Evolutionary conservation across 768 basidiomycete species (phyloP), one percentile per base, ranked within the genome.

Genomic region (Lactarius vividus): DNA sequence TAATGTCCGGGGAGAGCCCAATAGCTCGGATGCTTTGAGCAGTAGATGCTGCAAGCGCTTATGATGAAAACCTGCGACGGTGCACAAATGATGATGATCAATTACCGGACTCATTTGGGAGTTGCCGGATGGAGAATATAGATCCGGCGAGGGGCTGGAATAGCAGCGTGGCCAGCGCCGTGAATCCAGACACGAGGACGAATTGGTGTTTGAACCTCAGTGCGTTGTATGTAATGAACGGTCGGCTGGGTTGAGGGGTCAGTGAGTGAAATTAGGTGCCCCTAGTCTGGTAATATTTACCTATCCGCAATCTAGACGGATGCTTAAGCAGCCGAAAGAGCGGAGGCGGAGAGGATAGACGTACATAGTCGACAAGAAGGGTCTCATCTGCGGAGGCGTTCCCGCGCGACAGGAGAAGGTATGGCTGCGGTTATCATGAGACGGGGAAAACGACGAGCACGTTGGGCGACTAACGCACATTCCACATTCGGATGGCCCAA

Each of bases 361-460:
- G 57, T 69, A 88, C 86, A 74, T 90, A 90, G 73, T 90, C 84
- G 28, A 88, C 72, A 20, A 91, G 76, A n/a, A 91, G 73, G 60
- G 84, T 84, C 67, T 85, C 83, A 62, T 85, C 78, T 1, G 88
- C 86, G 2, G 77, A 73, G 1, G 82, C 83, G 66, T 76, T 76
- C 2, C 86, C 87, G 69, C 79, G 76, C 20, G 83, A 79, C 31
- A 91, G 74, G 8, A 80, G 74, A 7, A 91, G 77, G 67, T 88
- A 90, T 3, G 89, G 88, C 88, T 90, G 64, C 37, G 9, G 52
- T 20, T 49, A 18, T 68, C 39, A 69, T 64, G 57, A 70, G 29
- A 35, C 15, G 46, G 42, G 49, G 55, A n/a, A 42, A 37, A 29
- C 16, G 4, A 35, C 31, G 10, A 33, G 29, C 62, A 13, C 23